These are phyloP conservation scores for Ormosia semicastrata DNA, from an alignment of 306 rosid species.

Conservation along the genomic window DNA sequence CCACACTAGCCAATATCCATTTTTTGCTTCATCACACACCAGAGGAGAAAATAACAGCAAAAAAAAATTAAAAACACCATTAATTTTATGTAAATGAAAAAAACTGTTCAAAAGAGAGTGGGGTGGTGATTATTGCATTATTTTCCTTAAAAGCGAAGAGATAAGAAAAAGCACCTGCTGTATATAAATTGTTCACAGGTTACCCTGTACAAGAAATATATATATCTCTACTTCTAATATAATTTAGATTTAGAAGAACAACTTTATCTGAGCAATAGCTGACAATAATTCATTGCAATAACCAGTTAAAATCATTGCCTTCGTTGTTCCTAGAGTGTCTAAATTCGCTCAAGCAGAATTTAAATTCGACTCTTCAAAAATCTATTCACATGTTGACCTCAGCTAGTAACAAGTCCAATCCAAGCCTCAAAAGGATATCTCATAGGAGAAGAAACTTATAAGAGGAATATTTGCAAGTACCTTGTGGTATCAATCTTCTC, in stretches of 20 bases:
- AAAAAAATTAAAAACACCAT: neutral
- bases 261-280: neutral
- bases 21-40: neutral
- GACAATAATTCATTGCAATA: neutral
- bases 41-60: constrained; percentile 12
- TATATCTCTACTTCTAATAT: neutral
- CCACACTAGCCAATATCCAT: constrained; percentile 20
- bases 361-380: constrained; percentile 6
- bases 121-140: constrained; percentile 5
- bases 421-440: constrained; percentile 6
- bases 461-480: constrained; percentile 42
- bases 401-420: constrained; percentile 10
- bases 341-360: neutral
- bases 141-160: neutral
- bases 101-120: constrained; percentile 12
- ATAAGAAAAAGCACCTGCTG: neutral
- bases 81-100: neutral
- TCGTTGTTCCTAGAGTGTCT: neutral
- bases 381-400: neutral
- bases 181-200: neutral
- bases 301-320: constrained; percentile 9
- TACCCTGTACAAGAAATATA: neutral
- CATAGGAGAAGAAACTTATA: neutral
- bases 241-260: neutral
- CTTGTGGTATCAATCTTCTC: constrained; percentile 83